Evolutionary conservation across 2,329 filamentous ascomycete genomes (phyloP).

Genomic region (Verticillium longisporum): DNA sequence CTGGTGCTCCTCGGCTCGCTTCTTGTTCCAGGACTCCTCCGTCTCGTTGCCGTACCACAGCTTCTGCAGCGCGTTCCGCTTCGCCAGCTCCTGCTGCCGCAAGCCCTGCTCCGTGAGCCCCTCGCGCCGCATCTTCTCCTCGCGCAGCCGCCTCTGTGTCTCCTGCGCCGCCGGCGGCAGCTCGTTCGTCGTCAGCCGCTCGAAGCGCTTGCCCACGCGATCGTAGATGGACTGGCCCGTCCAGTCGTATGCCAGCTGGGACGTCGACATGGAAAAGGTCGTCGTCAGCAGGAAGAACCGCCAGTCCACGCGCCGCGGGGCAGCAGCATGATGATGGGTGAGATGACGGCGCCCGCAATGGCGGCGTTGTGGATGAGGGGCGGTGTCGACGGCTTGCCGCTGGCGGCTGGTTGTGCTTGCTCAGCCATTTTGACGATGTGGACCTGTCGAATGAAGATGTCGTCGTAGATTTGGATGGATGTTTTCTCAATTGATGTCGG

Average conservation of each 20-base stretch:
- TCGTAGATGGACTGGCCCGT: constrained; percentile 45
- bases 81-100: constrained; percentile 16
- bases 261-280: constrained; percentile 44
- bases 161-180: constrained; percentile 50
- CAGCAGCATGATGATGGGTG: constrained; percentile 39
- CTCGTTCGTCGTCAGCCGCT: constrained; percentile 39
- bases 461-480: neutral
- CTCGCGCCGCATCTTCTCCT: constrained; percentile 22
- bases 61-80: constrained; percentile 29
- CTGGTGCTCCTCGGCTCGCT: constrained; percentile 42
- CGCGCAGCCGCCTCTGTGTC: constrained; percentile 34
- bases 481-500: neutral
- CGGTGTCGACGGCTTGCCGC: constrained; percentile 15
- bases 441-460: neutral
- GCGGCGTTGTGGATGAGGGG: constrained; percentile 38
- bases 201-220: constrained; percentile 36
- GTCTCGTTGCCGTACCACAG: constrained; percentile 54
- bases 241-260: constrained; percentile 50
- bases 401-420: constrained; percentile 1
- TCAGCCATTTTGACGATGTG: constrained; percentile 4
- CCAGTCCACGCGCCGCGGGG: constrained; percentile 46
- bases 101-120: constrained; percentile 14
- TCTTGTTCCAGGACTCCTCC: constrained; percentile 43
- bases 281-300: constrained; percentile 43
- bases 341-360: constrained; percentile 38